Percentiles rank a stretch among this genome's conserved stretches.
phyloP scores from a whole-genome alignment of 2,329 filamentous ascomycete species.

The Arthroderma sp. region DNA sequence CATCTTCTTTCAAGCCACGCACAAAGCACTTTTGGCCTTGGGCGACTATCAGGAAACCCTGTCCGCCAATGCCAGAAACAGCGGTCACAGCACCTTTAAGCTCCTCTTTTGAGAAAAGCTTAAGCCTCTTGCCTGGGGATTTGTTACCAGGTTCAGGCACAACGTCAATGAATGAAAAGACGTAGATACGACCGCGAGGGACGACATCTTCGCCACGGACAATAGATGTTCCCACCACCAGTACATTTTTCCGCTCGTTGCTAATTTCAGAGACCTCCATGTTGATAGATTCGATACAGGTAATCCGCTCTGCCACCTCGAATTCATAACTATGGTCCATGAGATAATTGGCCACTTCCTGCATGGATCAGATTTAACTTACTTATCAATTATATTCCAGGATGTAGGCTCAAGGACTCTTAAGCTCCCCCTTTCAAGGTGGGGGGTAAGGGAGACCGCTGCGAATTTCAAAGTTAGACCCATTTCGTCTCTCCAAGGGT shows the following conservation, averaged over 20 bases:
- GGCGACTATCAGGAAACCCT: conserved; percentile 76
- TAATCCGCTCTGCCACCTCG: conserved; percentile 54
- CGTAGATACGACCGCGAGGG: conserved; percentile 69
- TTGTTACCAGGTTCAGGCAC: conserved; percentile 76
- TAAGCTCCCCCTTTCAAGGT: conserved; percentile 56
- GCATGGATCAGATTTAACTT: conserved; percentile 8
- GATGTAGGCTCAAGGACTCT: conserved; percentile 66
- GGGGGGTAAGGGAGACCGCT: conserved; percentile 49
- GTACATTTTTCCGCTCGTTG: conserved; percentile 67
- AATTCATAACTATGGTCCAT: conserved; percentile 6
- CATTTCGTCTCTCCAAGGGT: not conserved
- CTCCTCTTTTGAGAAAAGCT: conserved; percentile 77
- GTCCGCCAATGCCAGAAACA: conserved; percentile 68
- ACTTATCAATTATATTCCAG: conserved; percentile 64
- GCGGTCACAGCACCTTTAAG: conserved; percentile 87
- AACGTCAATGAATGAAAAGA: conserved; percentile 83
- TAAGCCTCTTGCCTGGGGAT: conserved; percentile 74
- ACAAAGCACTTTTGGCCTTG: conserved; percentile 98
- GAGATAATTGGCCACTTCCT: not conserved
- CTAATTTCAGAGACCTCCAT: conserved; percentile 86
- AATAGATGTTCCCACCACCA: conserved; percentile 74
- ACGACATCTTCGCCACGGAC: conserved; percentile 84
- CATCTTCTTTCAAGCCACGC: conserved; percentile 86
- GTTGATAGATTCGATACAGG: conserved; percentile 69
- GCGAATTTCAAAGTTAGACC: conserved; percentile 1